These are phyloP conservation scores for Zizania latifolia DNA, from an alignment of 176 grass and related monocot genomes.

Conservation along the genomic window DNA sequence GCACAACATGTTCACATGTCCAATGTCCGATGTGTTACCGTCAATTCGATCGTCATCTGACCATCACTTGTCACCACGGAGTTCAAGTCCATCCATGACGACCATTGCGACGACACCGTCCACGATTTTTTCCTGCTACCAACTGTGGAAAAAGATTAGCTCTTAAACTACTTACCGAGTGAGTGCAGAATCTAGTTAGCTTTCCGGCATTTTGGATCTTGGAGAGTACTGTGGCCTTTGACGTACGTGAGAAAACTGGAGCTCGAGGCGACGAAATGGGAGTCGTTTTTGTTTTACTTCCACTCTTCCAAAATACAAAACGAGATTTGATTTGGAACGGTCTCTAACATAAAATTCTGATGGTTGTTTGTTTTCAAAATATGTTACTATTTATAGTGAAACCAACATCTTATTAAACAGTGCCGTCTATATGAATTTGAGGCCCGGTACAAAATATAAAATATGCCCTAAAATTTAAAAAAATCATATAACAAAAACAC, in stretches of 20 bases:
- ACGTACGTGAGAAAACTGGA: background rate
- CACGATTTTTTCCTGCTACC: background rate
- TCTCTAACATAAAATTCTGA: too few species aligned
- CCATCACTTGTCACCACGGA: background rate
- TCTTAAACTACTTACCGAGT: background rate
- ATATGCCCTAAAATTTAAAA: too few species aligned
- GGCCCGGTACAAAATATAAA: too few species aligned
- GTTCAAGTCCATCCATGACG: background rate
- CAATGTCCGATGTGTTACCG: background rate
- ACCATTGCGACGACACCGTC: background rate
- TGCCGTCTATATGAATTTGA: too few species aligned
- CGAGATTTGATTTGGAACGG: too few species aligned
- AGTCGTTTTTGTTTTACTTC: background rate
- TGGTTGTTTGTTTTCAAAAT: too few species aligned
- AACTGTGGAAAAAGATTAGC: background rate
- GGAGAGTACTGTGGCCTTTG: background rate
- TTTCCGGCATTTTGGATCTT: constrained; percentile 33
- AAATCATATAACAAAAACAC: too few species aligned
- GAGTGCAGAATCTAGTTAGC: constrained; percentile 13
- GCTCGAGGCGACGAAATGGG: background rate
- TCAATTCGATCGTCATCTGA: background rate
- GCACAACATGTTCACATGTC: background rate
- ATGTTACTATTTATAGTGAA: too few species aligned
- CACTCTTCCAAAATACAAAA: background rate
- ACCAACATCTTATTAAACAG: too few species aligned